Evolutionary conservation across 2,329 filamentous ascomycete genomes (phyloP).

Genomic region (Fonsecaea nubica): DNA sequence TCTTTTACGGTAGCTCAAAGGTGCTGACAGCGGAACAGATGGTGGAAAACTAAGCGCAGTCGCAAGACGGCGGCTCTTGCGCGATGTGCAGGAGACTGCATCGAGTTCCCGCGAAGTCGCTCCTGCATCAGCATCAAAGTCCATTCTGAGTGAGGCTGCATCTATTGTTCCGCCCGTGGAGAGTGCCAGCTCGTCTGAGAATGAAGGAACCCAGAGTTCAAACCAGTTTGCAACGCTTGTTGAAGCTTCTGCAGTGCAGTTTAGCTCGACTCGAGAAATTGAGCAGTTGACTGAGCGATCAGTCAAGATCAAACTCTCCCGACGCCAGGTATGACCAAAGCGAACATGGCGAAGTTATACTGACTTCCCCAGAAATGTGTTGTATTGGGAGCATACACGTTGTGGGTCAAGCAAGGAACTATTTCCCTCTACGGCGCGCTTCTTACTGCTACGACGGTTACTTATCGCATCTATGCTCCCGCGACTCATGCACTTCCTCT

Average conservation of each 20-base stretch:
- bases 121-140: constrained; percentile 7
- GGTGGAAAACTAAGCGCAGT: constrained; percentile 33
- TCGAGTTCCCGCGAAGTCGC: constrained; percentile 11
- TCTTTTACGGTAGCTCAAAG: background rate
- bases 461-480: constrained; percentile 61
- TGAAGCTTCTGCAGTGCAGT: constrained; percentile 33
- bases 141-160: background rate
- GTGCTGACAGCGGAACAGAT: constrained; percentile 21
- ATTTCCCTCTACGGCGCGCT: constrained; percentile 66
- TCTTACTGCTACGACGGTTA: constrained; percentile 52
- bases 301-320: constrained; percentile 36
- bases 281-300: constrained; percentile 29
- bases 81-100: constrained; percentile 23
- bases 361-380: constrained; percentile 47
- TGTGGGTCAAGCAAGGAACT: constrained; percentile 63
- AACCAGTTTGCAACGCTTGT: constrained; percentile 37
- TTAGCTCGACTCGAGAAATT: constrained; percentile 34
- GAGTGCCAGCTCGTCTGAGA: constrained; percentile 1
- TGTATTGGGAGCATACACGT: constrained; percentile 61
- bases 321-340: constrained; percentile 30
- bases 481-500: constrained; percentile 63
- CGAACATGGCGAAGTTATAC: background rate
- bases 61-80: constrained; percentile 31
- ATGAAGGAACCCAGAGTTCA: constrained; percentile 1
- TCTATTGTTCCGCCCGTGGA: background rate